Evolutionary conservation across 148 eudicot genomes (phyloP), one percentile per base, ranked within the genome.

Genomic region (Cornus florida): DNA sequence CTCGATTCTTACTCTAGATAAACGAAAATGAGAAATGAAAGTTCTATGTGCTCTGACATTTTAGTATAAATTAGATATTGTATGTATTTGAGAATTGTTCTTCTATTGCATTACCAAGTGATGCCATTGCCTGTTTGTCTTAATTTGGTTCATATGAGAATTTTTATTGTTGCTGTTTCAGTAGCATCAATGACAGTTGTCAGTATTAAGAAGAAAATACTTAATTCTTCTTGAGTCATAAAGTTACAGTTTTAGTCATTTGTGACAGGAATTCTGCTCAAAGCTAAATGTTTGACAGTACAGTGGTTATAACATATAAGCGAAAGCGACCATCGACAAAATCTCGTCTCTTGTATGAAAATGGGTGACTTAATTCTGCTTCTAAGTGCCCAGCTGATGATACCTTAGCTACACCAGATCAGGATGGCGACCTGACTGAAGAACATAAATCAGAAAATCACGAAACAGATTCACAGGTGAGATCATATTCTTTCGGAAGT

Each of bases 231-330:
- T 53, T 53, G 19, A 53, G 59, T 53, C 3, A 16, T 53, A 53
- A 53, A 16, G 59, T 53, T 6, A 12, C 4, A 53, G 7, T 11
- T 53, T 53, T 53, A 11, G 4, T 12, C 17, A 3, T 53, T 53
- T 53, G 19, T 16, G 4, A 53, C 59, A 53, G 59, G 59, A 53
- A 13, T 53, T 53, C 19, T 53, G 59, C 59, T 53, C 4, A 19
- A 53, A 53, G 59, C 56, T 53, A 74, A 73, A 88, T 89, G 91
- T 81, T 86, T 68, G 74, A 83, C 60, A 41, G 81, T 66, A 88
- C 83, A 88, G 81, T 89, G 73, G 85, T 85, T 35, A 71, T 89
- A 71, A 91, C 92, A 33, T 91, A 89, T 83, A 91, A 91, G 86
- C 86, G 94, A 57, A 91, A 85, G 86, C 81, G 89, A 65, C 85